Percentiles rank a stretch among this genome's conserved stretches.
Conservation (phyloP, 805 yeast genomes). For the Ogataea henricii region DNA sequence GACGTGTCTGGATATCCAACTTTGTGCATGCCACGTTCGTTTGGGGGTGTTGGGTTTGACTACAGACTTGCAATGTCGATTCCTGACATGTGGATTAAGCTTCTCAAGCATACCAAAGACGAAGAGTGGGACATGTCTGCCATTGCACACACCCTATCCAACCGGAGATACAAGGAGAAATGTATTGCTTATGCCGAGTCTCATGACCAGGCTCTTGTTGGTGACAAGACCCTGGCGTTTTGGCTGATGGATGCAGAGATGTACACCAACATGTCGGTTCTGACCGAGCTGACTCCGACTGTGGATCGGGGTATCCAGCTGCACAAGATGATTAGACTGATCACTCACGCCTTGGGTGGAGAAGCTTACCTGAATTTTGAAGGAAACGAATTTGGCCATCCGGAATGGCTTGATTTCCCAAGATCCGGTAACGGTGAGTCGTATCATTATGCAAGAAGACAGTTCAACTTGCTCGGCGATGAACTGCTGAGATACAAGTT, state of each 20-base stretch:
- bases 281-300: conserved; percentile 71
- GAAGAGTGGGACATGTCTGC: conserved; percentile 90
- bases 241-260: conserved; percentile 99
- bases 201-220: conserved; percentile 97
- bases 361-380: conserved; percentile 95
- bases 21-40: conserved; percentile 67
- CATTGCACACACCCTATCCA: conserved; percentile 79
- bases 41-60: conserved; percentile 93
- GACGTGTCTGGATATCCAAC: conserved; percentile 99
- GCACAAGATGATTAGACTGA: conserved; percentile 85
- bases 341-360: conserved; percentile 93
- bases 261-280: conserved; percentile 91
- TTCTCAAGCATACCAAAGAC: conserved; percentile 78
- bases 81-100: conserved; percentile 99
- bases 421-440: conserved; percentile 84
- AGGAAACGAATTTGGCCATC: conserved; percentile 98
- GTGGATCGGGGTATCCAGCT: conserved; percentile 88
- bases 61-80: conserved; percentile 95
- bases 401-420: conserved; percentile 98
- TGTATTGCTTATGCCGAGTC: conserved; percentile 93
- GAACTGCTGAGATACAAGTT: conserved; percentile 75
- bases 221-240: conserved; percentile 93
- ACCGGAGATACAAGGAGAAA: conserved; percentile 83
- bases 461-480: conserved; percentile 84
- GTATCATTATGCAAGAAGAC: conserved; percentile 93